Evolutionary conservation across 441 rosid species (phyloP).

Genomic region (Corymbia calophylla): DNA sequence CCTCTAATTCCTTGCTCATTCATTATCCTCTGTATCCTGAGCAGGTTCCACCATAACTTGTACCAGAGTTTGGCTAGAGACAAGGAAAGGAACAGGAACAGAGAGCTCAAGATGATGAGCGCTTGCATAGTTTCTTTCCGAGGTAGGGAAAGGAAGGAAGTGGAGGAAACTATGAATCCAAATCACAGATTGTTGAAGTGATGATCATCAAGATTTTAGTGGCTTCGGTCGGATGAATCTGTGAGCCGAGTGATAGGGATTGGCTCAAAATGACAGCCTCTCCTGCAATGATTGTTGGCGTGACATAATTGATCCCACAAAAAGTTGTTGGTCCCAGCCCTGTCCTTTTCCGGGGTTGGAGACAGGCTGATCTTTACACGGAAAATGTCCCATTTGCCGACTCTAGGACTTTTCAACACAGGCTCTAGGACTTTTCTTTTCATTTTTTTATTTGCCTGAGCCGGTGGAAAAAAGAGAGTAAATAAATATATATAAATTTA

Average conservation of each 20-base stretch:
- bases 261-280: neutral
- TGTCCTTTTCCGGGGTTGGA: too few species aligned
- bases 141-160: neutral
- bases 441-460: neutral
- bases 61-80: slow-evolving; percentile 9
- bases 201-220: neutral
- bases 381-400: neutral
- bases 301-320: neutral
- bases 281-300: neutral
- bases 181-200: neutral
- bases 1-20: slow-evolving; percentile 27
- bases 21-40: slow-evolving; percentile 9
- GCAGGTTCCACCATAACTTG: slow-evolving; percentile 30
- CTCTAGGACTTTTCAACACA: neutral
- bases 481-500: neutral
- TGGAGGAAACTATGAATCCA: neutral
- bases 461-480: neutral
- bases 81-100: slow-evolving; percentile 2
- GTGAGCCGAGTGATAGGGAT: neutral
- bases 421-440: neutral
- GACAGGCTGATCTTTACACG: neutral
- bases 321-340: too few species aligned
- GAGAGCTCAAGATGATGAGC: neutral
- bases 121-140: neutral
- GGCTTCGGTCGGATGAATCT: neutral